Evolutionary conservation across 768 basidiomycete species (phyloP), one percentile per base, ranked within the genome.

Genomic region (Melanogaster broomeanus): DNA sequence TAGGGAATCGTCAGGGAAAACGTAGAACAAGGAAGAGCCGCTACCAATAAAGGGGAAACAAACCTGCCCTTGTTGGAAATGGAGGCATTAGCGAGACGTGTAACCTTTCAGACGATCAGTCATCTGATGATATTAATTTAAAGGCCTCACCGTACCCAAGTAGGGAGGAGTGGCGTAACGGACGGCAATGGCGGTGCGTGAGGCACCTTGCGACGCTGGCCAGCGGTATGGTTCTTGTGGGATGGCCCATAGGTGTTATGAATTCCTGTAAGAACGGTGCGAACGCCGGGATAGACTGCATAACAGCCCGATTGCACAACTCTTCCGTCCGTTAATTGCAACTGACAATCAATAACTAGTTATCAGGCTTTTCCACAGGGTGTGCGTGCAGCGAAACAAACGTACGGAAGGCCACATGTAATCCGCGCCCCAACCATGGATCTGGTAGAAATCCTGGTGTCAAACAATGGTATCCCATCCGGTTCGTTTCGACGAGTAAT

Each of bases 371-470:
- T 45, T 24, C 28, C 21, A 3, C 13, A 16, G 11, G 12, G 0
- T 8, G 12, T 2, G 19, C 22, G 3, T 30, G 4, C 30, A 22
- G 10, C 4, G 35, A 18, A 18, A 25, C 13, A 53, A 13, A 58
- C 53, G 2, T 30, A 58, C 56, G n/a, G 42, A 58, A 58, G n/a
- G 13, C 53, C 56, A 27, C 56, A 55, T 10, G 84, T 82, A n/a
- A 62, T 90, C 88, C 9, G 87, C 84, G 13, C n/a, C n/a, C 87
- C 88, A 18, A 88, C 87, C 68, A 89, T 84, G 87, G 48, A 87
- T 83, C 60, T 85, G 82, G 77, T 85, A 88, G 18, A 89, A n/a
- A n/a, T n/a, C n/a, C n/a, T n/a, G n/a, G n/a, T n/a, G n/a, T n/a
- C 86, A 55, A 88, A 88, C 12, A 88, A 61, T 38, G 80, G 83